These are phyloP conservation scores for Phytophthora brassicae DNA, from an alignment of 352 stramenopile genomes.

Conservation along the genomic window DNA sequence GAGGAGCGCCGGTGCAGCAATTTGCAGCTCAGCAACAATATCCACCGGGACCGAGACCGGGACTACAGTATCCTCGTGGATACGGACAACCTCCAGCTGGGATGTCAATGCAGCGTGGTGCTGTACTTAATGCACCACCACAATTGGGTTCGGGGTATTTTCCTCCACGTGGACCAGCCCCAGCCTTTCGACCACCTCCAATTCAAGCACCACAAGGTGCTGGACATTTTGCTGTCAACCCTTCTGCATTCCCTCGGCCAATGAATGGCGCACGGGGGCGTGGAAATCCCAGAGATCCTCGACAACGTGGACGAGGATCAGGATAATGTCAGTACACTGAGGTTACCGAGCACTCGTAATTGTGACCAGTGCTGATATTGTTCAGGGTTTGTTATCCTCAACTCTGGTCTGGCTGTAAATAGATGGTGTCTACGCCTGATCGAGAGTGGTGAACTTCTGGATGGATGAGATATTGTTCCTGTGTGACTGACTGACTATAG, in stretches of 20 bases:
- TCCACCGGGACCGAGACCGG: background rate
- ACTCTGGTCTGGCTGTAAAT: constrained; percentile 29
- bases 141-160: constrained; percentile 21
- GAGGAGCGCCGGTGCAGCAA: constrained; percentile 26
- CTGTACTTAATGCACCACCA: constrained; percentile 1
- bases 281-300: constrained; percentile 42
- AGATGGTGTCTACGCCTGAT: constrained; percentile 20
- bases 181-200: constrained; percentile 12
- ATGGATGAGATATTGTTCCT: constrained; percentile 1
- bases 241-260: constrained; percentile 20
- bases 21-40: constrained; percentile 24
- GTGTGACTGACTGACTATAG: background rate
- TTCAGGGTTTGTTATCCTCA: constrained; percentile 12
- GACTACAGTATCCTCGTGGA: constrained; percentile 21
- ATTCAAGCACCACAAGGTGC: constrained; percentile 7
- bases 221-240: constrained; percentile 11
- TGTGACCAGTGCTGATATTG: constrained; percentile 18
- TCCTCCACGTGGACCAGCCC: constrained; percentile 14
- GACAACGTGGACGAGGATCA: constrained; percentile 34
- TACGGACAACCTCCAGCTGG: constrained; percentile 25
- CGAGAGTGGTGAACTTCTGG: constrained; percentile 5
- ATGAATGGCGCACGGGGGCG: constrained; percentile 18
- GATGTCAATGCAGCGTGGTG: constrained; percentile 20
- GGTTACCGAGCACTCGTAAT: constrained; percentile 14
- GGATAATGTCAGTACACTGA: constrained; percentile 14